phyloP scores from a whole-genome alignment of 2,329 filamentous ascomycete species.

The Calonectria hongkongensis region DNA sequence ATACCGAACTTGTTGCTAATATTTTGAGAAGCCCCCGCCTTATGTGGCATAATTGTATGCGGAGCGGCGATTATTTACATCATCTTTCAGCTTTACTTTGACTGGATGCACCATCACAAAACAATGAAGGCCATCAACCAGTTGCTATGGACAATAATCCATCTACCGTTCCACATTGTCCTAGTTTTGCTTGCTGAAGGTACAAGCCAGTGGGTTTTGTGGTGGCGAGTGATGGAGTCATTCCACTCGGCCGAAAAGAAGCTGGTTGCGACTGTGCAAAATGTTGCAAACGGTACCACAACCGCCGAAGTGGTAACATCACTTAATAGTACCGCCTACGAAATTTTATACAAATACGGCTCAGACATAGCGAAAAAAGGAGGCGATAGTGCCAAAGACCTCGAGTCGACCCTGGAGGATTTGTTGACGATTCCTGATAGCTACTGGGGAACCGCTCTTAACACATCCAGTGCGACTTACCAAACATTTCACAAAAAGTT shows the following conservation, averaged over 20 bases:
- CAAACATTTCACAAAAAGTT: conserved; percentile 15
- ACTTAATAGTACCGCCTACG: conserved; percentile 11
- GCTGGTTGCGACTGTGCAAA: background rate
- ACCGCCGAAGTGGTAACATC: background rate
- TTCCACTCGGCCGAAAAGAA: conserved; percentile 20
- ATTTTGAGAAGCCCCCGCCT: background rate
- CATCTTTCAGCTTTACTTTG: conserved; percentile 39
- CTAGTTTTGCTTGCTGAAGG: conserved; percentile 33
- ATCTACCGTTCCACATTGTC: conserved; percentile 34
- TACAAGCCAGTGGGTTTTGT: conserved; percentile 35
- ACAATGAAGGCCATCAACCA: conserved; percentile 29
- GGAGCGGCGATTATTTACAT: conserved; percentile 34
- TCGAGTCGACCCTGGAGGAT: background rate
- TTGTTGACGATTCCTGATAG: conserved; percentile 12
- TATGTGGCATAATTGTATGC: conserved; percentile 34
- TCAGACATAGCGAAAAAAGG: conserved; percentile 12
- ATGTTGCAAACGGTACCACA: background rate
- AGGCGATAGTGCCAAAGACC: background rate
- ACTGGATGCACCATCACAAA: conserved; percentile 41
- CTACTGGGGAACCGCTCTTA: background rate
- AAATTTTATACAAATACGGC: conserved; percentile 15
- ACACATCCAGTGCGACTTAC: background rate
- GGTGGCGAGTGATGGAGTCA: conserved; percentile 35
- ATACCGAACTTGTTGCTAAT: background rate
- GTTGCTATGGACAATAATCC: conserved; percentile 31